Base-by-base conservation (phyloP, 2,329 filamentous ascomycete species). In the Fusarium sp. region DNA sequence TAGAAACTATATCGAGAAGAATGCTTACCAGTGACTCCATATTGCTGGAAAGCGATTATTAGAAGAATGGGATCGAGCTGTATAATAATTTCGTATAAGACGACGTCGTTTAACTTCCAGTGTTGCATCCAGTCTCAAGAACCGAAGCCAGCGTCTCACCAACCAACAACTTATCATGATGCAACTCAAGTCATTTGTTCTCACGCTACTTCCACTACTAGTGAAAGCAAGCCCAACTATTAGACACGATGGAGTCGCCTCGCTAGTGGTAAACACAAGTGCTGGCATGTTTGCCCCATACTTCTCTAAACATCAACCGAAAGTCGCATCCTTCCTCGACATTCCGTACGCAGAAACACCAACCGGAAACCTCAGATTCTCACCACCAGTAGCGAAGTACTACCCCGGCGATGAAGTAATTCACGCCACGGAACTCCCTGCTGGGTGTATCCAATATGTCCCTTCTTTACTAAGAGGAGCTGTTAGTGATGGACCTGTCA, bases 361-460 rank as follows among this genome's bases (percentile, higher is more conserved):
- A 7, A 16, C 45, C 10, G 57, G 66, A 3, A 24, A 53, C 3
- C 63, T 72, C 15, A 62, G 69, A 16, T 72, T 72, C 22, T 13
- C 53, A 5, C 20, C 66, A 12, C 66, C 70, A 4, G 38, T 62
- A 18, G 18, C 47, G 4, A 64, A 48, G 15, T 32, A 16, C 5
- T 11, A 60, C 3, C 1, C 43, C 0, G 53, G 56, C 7, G 22
- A 52, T 18, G 11, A 55, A 5, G 8, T 56, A 0, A 7, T 24
- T 1, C 40, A 47, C 5, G 30, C 57, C 4, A 62, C 47, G 0
- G 53, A 43, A 3, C 45, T 72, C 1, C 69, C 70, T 1, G 44
- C 34, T 8, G 70, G 70, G 6, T 72, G 70, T n/a, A 60, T 72
- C 1, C 69, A 72, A 55, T 70, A 72, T 12, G 51, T 70, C 15